Evolutionary conservation across 2,329 filamentous ascomycete genomes (phyloP), one percentile per base, ranked within the genome.

Genomic region (Tolypocladium album): DNA sequence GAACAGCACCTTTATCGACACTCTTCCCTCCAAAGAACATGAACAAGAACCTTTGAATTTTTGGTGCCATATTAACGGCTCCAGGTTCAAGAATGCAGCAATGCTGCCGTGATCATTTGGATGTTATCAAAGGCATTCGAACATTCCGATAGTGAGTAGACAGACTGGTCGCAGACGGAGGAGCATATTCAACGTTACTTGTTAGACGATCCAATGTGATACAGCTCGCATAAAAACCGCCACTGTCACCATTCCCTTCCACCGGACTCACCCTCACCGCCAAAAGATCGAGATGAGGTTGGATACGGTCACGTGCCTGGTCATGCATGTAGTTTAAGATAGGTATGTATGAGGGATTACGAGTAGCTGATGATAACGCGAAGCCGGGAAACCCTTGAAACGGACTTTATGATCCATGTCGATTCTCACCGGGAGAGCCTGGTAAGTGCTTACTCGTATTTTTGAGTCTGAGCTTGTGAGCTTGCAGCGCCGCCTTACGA

Each of bases 11-110:
- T 34, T 20, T 8, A 34, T n/a, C 27, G 1, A 34, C 12, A n/a
- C 17, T 13, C 50, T 31, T 13, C 47, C 9, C 27, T n/a, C 8
- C 8, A 20, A 11, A 20, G 40, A n/a, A 4, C 20, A 8, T n/a
- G 1, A 45, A n/a, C 5, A 2, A 4, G 9, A 5, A 2, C 5
- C 7, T 12, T 12, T 2, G 50, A 1, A 6, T 11, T 17, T n/a
- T 3, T 45, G n/a, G 20, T n/a, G n/a, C 13, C 15, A 20, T 15
- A 3, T 20, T 40, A 1, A 17, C 6, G 3, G 39, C 39, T 40
- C 17, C 22, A 24, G 45, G 13, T 24, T 31, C 24, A 8, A 50
- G 12, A 50, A 5, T 50, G 22, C 2, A 24, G 24, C 24, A 7
- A 50, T 50, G 13, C 3, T 20, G 45, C 7, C 1, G 9, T 50